Evolutionary conservation across 2,329 filamentous ascomycete species (phyloP).

Genomic region (Colletotrichum australisinense): DNA sequence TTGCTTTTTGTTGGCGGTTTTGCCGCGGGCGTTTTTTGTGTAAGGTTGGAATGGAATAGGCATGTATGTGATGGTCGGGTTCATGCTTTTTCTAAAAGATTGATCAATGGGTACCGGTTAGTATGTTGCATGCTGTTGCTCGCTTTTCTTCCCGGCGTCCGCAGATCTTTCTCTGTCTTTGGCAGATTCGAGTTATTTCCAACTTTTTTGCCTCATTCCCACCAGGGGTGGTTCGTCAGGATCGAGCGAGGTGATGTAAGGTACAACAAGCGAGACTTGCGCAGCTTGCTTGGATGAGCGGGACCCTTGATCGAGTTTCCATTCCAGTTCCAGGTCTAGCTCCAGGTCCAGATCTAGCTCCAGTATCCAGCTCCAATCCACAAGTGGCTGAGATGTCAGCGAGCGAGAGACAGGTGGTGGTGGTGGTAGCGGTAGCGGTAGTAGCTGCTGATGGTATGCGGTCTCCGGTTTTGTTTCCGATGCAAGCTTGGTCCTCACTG

Average conservation of each 20-base stretch:
- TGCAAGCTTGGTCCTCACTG: slow-evolving; percentile 13
- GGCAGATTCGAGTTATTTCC: slow-evolving; percentile 12
- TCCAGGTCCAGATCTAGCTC: background rate
- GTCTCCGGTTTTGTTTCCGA: slow-evolving; percentile 22
- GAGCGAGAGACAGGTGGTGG: background rate
- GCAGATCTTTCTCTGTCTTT: slow-evolving; percentile 16
- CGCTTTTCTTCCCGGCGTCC: background rate
- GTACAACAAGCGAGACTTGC: background rate
- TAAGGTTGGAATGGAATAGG: slow-evolving; percentile 41
- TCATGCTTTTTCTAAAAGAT: slow-evolving; percentile 24
- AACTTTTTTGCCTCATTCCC: slow-evolving; percentile 9
- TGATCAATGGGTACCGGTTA: background rate
- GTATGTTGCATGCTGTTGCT: slow-evolving; percentile 3
- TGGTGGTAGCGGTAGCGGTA: background rate
- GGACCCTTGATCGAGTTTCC: slow-evolving; percentile 3
- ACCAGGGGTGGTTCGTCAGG: slow-evolving; percentile 13
- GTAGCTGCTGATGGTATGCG: slow-evolving; percentile 3
- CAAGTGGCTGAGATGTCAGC: background rate
- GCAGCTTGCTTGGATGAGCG: background rate
- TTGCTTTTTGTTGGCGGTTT: slow-evolving; percentile 26
- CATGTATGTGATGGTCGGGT: slow-evolving; percentile 3
- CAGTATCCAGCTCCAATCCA: background rate
- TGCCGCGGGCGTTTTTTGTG: slow-evolving; percentile 8
- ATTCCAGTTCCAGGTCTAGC: slow-evolving; percentile 7
- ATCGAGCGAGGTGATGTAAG: slow-evolving; percentile 6